Base-by-base conservation (phyloP, 1,284 basidiomycete genomes). In the Moesziomyces globuligerus region DNA sequence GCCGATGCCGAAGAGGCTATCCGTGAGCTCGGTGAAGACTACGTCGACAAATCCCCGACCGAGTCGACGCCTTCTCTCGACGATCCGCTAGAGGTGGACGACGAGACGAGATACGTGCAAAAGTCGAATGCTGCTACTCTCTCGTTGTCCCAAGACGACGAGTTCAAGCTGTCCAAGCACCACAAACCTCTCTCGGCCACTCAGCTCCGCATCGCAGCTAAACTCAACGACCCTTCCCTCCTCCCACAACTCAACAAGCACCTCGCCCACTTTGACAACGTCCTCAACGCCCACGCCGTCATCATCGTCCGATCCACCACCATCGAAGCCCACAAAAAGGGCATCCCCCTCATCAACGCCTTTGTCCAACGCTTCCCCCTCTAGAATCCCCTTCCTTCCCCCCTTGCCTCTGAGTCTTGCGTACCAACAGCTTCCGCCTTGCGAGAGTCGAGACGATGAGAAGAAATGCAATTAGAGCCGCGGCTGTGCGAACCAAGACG, bases 221-320 rank as follows among this genome's bases (percentile, higher is more conserved):
- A 50, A 18, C 53, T 75, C 36, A 76, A 75, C 67, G 36, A 65
- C 45, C 18, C 10, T 0, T 13, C 36, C 0, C 20, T 60, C 15
- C 52, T 76, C 0, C 72, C 70, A 13, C 57, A 56, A 4, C 40
- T 76, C 7, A 39, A 52, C 8, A 78, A 78, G 42, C 67, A 68
- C 38, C 48, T 73, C 7, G 68, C 57, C 2, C 72, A 72, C 42
- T 70, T 72, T n/a, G 47, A 65, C 11, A 62, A 66, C 26, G 56
- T 78, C 2, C 47, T 64, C 18, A 78, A 76, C 49, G 48, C 58
- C 3, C 76, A 76, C 32, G 75, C 75, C 9, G 61, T 76, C 60
- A 74, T 78, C 49, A 72, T 78, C 26, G 62, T 67, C n/a, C 40
- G 67, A 11, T 56, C 57, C 4, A 20, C 41, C 10, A 46, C 44